These are phyloP conservation scores for Salvia sclarea DNA, from an alignment of 305 asterid genomes.

Conservation along the genomic window DNA sequence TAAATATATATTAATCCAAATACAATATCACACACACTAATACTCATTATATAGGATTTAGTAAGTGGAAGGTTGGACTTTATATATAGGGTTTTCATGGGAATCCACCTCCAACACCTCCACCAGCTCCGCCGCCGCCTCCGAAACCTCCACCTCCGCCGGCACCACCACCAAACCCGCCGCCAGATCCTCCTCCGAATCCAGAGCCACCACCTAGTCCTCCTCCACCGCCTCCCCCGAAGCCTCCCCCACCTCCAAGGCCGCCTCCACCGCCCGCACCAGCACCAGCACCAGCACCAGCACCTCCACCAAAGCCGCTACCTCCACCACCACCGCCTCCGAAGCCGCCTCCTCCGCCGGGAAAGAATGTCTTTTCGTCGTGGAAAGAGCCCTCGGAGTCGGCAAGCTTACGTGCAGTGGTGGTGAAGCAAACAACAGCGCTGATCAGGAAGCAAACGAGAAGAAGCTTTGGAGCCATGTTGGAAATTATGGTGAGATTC, in stretches of 20 bases:
- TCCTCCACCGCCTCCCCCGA: slow-evolving; percentile 25
- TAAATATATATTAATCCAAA: no score
- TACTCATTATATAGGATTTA: no score
- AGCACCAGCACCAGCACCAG: slow-evolving; percentile 17
- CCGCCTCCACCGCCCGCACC: slow-evolving; percentile 17
- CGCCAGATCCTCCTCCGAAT: no score
- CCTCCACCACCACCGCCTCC: neutral
- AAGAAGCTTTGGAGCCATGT: slow-evolving; percentile 29
- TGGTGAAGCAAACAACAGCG: slow-evolving; percentile 31
- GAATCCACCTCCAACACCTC: no score
- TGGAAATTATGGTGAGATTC: neutral
- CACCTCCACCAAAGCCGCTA: slow-evolving; percentile 8
- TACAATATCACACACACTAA: no score
- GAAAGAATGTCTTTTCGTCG: neutral
- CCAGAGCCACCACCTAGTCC: slow-evolving; percentile 29
- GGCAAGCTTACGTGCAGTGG: slow-evolving; percentile 28
- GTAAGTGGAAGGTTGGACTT: no score
- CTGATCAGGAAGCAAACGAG: slow-evolving; percentile 27
- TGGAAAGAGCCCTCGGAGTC: neutral
- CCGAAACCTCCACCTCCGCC: no score
- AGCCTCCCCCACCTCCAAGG: slow-evolving; percentile 24
- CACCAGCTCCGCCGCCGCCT: no score
- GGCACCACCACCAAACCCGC: no score
- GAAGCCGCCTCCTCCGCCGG: neutral
- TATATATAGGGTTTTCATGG: no score